A percentile compares a stretch with the other conserved stretches of the same genome.
These are phyloP conservation scores for Rostrohypoxylon terebratum DNA, from an alignment of 495 filamentous ascomycete genomes.

Conservation along the genomic window DNA sequence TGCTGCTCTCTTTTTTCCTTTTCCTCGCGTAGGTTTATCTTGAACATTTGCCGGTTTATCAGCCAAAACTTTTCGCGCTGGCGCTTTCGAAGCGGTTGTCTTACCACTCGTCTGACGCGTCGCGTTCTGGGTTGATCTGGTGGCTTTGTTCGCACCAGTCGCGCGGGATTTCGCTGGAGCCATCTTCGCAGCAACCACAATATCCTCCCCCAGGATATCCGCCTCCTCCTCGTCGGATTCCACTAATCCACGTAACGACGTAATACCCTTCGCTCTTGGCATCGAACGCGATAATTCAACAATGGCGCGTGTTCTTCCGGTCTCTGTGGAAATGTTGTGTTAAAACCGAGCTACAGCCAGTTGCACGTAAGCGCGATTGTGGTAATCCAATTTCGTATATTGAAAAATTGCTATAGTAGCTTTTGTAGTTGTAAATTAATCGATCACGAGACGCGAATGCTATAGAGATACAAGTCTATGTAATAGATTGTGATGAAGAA, in stretches of 20 bases:
- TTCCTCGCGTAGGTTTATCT: conserved; percentile 50
- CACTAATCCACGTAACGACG: conserved; percentile 70
- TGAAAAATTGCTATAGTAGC: not conserved
- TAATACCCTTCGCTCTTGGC: conserved; percentile 56
- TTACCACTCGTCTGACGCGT: conserved; percentile 47
- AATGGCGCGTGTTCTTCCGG: conserved; percentile 13
- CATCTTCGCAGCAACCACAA: conserved; percentile 54
- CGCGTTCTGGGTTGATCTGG: conserved; percentile 52
- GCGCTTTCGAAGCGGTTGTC: conserved; percentile 49
- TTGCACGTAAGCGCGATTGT: conserved; percentile 26
- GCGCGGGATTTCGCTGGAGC: conserved; percentile 57
- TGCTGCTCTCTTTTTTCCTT: conserved; percentile 57
- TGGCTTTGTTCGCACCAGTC: conserved; percentile 52
- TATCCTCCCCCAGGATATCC: conserved; percentile 56
- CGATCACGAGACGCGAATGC: conserved; percentile 24
- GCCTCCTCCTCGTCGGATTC: conserved; percentile 75
- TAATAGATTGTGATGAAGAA: conserved; percentile 20
- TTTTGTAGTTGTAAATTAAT: conserved; percentile 8
- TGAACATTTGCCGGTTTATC: conserved; percentile 63
- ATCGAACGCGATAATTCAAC: conserved; percentile 41
- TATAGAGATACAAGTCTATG: conserved; percentile 5
- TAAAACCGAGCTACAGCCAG: conserved; percentile 11
- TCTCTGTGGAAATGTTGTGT: conserved; percentile 1
- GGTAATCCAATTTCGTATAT: conserved; percentile 27
- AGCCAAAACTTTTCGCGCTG: conserved; percentile 59